Evolutionary conservation across 1,139 yeast species (phyloP).

Genomic region (Saccharomycopsis hybrid): DNA sequence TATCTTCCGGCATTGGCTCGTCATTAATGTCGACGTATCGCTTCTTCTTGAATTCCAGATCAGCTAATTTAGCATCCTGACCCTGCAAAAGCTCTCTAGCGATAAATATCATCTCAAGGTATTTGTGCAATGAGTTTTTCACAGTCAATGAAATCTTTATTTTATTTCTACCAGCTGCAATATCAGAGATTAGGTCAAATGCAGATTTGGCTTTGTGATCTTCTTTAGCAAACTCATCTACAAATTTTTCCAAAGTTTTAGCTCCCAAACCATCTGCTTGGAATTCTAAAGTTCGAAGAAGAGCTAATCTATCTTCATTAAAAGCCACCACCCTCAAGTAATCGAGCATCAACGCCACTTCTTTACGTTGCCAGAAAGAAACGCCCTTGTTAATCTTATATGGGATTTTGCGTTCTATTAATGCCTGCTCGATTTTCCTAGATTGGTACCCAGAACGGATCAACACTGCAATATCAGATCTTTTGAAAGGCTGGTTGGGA

Average conservation of each 20-base stretch:
- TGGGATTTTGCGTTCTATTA: constrained; percentile 49
- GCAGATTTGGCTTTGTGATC: not conserved
- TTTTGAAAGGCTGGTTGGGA: constrained; percentile 32
- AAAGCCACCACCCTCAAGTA: constrained; percentile 56
- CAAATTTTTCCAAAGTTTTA: constrained; percentile 41
- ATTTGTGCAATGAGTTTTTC: not conserved
- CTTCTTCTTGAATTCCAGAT: too few species aligned
- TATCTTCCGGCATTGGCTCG: not conserved
- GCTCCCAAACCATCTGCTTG: constrained; percentile 74
- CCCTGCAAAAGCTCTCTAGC: not conserved
- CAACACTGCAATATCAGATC: constrained; percentile 64
- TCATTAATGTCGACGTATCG: not conserved
- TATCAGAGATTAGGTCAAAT: too few species aligned
- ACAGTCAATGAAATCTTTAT: too few species aligned
- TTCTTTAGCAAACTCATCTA: constrained; percentile 15
- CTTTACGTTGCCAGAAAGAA: constrained; percentile 76
- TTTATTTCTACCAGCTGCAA: too few species aligned
- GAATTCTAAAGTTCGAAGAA: constrained; percentile 47
- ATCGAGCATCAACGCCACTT: constrained; percentile 56
- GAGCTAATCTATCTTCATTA: constrained; percentile 52
- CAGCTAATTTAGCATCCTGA: too few species aligned
- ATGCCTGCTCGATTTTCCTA: constrained; percentile 52
- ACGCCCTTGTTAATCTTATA: constrained; percentile 63
- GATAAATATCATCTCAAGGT: not conserved
- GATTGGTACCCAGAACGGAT: constrained; percentile 59